Evolutionary conservation across 192 early-diverging fungal genomes (phyloP).

Genomic region (Backusella liffmaniae): DNA sequence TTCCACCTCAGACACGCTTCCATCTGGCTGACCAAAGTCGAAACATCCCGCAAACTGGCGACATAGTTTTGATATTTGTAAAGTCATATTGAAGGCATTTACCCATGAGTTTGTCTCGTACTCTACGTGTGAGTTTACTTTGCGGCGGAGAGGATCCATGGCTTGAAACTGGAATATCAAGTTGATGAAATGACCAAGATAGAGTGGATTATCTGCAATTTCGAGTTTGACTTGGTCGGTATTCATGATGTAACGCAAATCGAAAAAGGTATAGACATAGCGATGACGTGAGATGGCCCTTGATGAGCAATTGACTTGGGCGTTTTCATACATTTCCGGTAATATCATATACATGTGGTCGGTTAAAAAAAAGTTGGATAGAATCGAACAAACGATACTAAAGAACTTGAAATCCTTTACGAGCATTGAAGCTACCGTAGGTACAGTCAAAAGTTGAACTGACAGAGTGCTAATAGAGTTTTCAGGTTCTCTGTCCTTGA

Average conservation of each 20-base stretch:
- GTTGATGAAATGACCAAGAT: constrained; percentile 73
- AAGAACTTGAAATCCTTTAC: constrained; percentile 77
- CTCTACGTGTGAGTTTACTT: constrained; percentile 80
- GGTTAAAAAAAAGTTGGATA: constrained; percentile 79
- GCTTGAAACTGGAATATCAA: constrained; percentile 86
- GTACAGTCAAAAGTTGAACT: constrained; percentile 93
- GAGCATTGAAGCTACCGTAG: constrained; percentile 81
- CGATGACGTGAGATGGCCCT: constrained; percentile 66
- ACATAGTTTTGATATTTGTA: constrained; percentile 77
- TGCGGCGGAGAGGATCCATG: constrained; percentile 87
- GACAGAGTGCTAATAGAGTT: constrained; percentile 87
- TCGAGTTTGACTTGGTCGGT: constrained; percentile 56
- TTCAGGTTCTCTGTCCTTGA: constrained; percentile 86
- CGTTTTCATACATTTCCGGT: constrained; percentile 26
- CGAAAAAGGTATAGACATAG: constrained; percentile 81
- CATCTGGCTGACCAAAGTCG: background rate
- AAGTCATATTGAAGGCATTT: constrained; percentile 84
- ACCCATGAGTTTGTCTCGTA: constrained; percentile 92
- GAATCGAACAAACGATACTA: constrained; percentile 70
- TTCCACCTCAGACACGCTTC: background rate
- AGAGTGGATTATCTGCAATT: constrained; percentile 55
- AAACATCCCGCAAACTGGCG: constrained; percentile 72
- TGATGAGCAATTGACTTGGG: constrained; percentile 63
- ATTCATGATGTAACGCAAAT: constrained; percentile 73
- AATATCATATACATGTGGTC: constrained; percentile 58